phyloP scores from a whole-genome alignment of 2,329 filamentous ascomycete species.

The Torrubiella hemipterigena region DNA sequence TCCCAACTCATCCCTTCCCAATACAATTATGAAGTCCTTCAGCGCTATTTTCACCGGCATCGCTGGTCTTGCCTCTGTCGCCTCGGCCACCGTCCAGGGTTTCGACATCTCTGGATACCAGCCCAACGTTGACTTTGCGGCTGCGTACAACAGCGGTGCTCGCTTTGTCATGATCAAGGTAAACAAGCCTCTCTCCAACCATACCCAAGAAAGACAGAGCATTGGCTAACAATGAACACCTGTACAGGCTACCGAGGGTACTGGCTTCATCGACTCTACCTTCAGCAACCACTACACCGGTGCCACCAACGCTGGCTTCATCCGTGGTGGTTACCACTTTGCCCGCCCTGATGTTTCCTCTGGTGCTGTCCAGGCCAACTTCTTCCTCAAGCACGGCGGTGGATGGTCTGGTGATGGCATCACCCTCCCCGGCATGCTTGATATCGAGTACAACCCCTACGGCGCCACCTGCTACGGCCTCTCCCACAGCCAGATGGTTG shows the following conservation, averaged over 20 bases:
- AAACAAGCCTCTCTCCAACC: background rate
- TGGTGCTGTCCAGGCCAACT: constrained; percentile 35
- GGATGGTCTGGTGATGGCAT: constrained; percentile 40
- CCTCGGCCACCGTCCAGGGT: constrained; percentile 20
- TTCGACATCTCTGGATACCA: constrained; percentile 32
- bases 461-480: constrained; percentile 32
- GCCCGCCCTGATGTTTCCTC: constrained; percentile 31
- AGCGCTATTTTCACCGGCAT: no score
- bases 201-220: background rate
- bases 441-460: constrained; percentile 32
- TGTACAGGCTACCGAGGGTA: constrained; percentile 38
- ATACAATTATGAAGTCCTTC: no score
- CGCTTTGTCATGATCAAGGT: constrained; percentile 34
- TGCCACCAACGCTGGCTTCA: constrained; percentile 37
- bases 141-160: constrained; percentile 24
- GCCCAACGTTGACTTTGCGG: constrained; percentile 21
- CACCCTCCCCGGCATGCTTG: constrained; percentile 45
- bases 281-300: constrained; percentile 37
- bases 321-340: constrained; percentile 46
- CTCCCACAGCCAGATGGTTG: constrained; percentile 30
- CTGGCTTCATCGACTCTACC: constrained; percentile 26
- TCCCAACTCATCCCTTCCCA: no score
- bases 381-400: constrained; percentile 39
- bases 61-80: constrained; percentile 4
- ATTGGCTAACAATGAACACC: background rate